Evolutionary conservation across 345 rosid genomes (phyloP).

Genomic region (Populus tremula): DNA sequence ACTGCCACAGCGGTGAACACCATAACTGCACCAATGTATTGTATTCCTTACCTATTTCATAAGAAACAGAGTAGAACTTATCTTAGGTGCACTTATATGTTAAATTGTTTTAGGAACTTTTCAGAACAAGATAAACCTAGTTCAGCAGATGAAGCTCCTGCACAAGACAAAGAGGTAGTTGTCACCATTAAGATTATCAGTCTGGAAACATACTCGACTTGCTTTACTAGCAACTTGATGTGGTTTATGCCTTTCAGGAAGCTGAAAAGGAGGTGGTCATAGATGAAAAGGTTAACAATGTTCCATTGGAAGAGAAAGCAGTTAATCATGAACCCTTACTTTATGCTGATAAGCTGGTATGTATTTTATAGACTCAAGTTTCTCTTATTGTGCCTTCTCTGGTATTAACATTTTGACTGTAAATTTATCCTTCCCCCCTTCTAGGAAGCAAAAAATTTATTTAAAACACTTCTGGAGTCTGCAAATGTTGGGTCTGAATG

Average conservation of each 20-base stretch:
- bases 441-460: conserved; percentile 82
- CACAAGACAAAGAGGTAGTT: conserved; percentile 40
- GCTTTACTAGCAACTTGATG: conserved; percentile 13
- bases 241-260: conserved; percentile 38
- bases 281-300: conserved; percentile 40
- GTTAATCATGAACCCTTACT: conserved; percentile 50
- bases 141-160: conserved; percentile 33
- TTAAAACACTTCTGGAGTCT: conserved; percentile 77
- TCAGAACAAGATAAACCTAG: conserved; percentile 28
- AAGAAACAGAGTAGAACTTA: conserved; percentile 9
- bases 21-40: conserved; percentile 46
- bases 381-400: conserved; percentile 16
- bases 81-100: conserved; percentile 10
- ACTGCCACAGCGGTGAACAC: conserved; percentile 32
- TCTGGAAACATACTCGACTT: conserved; percentile 5
- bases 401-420: conserved; percentile 9
- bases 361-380: conserved; percentile 6
- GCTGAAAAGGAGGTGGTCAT: conserved; percentile 36
- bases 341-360: conserved; percentile 68
- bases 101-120: conserved; percentile 27
- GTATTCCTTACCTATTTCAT: conserved; percentile 8
- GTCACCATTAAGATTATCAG: background rate
- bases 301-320: conserved; percentile 53
- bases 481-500: conserved; percentile 84
- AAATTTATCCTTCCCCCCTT: conserved; percentile 5